Evolutionary conservation across 305 asterid species (phyloP).

Genomic region (Ilex paraguariensis): DNA sequence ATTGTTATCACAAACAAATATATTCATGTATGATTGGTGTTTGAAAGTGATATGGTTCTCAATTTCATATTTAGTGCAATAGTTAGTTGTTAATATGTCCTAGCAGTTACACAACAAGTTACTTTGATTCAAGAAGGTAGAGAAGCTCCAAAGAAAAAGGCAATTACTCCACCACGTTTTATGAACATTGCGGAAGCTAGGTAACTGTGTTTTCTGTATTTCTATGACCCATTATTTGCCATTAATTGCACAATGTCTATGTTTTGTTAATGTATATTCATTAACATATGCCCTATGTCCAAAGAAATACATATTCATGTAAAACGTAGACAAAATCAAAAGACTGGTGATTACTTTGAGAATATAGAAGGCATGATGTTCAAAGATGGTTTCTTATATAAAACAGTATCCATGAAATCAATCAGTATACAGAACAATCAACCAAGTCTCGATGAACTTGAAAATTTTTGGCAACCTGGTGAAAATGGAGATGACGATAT

Average conservation of each 20-base stretch:
- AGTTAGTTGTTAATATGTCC: too few species aligned
- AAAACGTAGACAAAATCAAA: constrained; percentile 71
- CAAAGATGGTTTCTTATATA: constrained; percentile 86
- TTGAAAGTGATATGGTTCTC: too few species aligned
- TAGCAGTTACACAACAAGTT: not conserved
- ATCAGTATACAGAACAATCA: constrained; percentile 71
- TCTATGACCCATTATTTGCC: not conserved
- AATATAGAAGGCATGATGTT: constrained; percentile 88
- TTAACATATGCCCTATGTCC: constrained; percentile 9
- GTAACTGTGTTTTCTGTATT: constrained; percentile 20
- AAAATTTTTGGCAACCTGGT: constrained; percentile 81
- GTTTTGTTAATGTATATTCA: not conserved
- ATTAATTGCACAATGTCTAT: too few species aligned
- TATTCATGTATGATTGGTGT: too few species aligned
- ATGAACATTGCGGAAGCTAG: constrained; percentile 91
- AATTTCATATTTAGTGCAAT: too few species aligned
- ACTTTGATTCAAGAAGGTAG: constrained; percentile 77
- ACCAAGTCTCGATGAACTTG: constrained; percentile 91
- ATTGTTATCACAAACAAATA: too few species aligned
- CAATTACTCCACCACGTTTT: constrained; percentile 82
- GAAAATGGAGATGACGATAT: constrained; percentile 77
- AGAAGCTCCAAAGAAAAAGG: constrained; percentile 81
- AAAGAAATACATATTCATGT: constrained; percentile 85
- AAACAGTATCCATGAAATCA: constrained; percentile 76
- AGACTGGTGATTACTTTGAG: constrained; percentile 79